Evolutionary conservation across 306 rosid genomes (phyloP), one percentile per base, ranked within the genome.

Genomic region (Vachellia collinsii): DNA sequence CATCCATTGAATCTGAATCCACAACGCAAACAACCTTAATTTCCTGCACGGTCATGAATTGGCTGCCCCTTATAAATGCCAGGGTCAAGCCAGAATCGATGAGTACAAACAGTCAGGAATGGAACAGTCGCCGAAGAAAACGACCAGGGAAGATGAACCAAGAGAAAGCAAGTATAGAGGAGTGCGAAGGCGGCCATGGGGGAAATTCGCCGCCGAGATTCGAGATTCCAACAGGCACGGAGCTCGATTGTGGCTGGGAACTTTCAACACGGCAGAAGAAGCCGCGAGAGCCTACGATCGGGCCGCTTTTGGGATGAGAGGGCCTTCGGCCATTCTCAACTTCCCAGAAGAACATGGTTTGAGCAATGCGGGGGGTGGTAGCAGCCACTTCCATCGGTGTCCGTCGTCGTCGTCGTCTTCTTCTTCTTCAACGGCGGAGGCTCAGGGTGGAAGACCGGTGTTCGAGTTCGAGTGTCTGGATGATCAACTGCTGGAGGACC

Each of bases 231-330:
- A 75, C 38, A 53, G 85, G 48, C 85, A 85, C 4, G 92, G 91
- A 0, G 87, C 84, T 16, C 73, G 97, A 16, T 29, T 92, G 64
- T 92, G 97, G 95, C 93, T 90, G 7, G 97, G 97, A 1, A 92
- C 97, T 7, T 92, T 87, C 48, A 76, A 72, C 79, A 90, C 90
- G 0, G 92, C 85, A 0, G 83, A 88, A 71, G 95, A 89, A 63
- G 95, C 92, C 8, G 94, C 94, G 4, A 83, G 97, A 74, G 94
- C 97, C 61, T 89, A 91, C 50, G 97, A 91, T 72, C 81, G 81
- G 25, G 97, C 91, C 22, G 97, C 94, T 38, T 88, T 84, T 75
- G 51, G 84, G 3, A 91, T 89, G 94, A 90, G 94, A 82, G 97
- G 97, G 29, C 6, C 38, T 44, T 53, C 41, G 12, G 97, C 97